Base-by-base conservation (phyloP, 208 protist species). In the Leishmania mexicana region DNA sequence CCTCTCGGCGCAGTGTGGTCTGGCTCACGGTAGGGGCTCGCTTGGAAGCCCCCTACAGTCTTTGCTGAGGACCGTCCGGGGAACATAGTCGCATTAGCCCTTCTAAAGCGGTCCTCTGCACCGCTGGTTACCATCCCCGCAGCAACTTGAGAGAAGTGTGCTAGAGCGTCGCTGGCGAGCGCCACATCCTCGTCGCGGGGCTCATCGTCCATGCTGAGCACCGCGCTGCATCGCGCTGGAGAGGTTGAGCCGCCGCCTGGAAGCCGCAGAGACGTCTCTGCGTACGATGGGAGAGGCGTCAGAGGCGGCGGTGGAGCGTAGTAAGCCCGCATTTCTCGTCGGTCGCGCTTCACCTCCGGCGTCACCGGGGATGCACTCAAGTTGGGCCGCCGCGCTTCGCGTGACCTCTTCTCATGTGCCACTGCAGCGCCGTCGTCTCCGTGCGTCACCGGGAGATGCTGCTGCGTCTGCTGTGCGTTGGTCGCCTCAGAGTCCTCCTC, bases 1-100 rank as follows among this genome's bases (percentile, higher is more conserved):
- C 62, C 72, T 6, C 72, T 76, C 6, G 28, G 31, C 72, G 40
- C 31, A 17, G 17, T 62, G 51, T 45, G 24, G 19, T 62, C 72
- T 13, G 92, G 60, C 81, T 68, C 75, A 90, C 84, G 78, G 96
- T 94, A 47, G 7, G 51, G 72, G 42, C 7, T n/a, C 19, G 15
- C 11, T 10, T 38, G 6, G 0, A 13, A 1, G 15, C 2, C 72
- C 10, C 11, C 15, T 31, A 35, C 10, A 24, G 45, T 15, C 38
- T 15, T 54, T 24, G 24, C 28, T 38, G 42, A 35, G 13, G 6
- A 8, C 19, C 45, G 38, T 38, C 11, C 24, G 15, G 68, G 21
- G 0, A 53, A 35, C 68, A 74, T 31, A 6, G 45, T 53, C 2
- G 42, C 45, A 47, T 17, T 35, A 24, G 5, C 45, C 42, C 45